Percentiles rank a stretch among this genome's conserved stretches.
Conservation (phyloP, 805 yeast genomes). For the Candida ipomoeae region DNA sequence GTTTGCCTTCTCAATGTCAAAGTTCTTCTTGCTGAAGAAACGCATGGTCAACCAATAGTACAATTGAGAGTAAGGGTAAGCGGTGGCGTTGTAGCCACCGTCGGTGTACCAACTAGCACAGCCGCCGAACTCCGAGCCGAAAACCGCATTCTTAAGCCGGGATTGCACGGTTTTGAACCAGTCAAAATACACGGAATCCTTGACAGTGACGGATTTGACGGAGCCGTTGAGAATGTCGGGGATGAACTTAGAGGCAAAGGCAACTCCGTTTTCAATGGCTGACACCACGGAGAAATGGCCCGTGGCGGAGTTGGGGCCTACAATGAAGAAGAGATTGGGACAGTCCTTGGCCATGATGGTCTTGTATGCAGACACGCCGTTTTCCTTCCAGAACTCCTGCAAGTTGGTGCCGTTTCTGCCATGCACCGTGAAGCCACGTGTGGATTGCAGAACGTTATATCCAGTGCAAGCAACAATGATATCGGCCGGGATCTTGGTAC, state of each 20-base stretch:
- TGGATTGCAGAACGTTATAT: conserved; percentile 24
- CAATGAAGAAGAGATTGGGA: conserved; percentile 35
- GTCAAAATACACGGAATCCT: conserved; percentile 27
- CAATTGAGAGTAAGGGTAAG: conserved; percentile 37
- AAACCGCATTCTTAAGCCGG: conserved; percentile 27
- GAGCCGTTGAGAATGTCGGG: conserved; percentile 25
- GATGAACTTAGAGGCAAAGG: conserved; percentile 22
- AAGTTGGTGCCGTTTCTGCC: conserved; percentile 27
- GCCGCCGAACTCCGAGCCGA: conserved; percentile 38
- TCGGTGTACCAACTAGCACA: conserved; percentile 38
- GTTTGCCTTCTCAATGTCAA: conserved; percentile 11
- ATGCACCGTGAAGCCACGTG: conserved; percentile 16
- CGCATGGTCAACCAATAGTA: conserved; percentile 22
- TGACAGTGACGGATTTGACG: conserved; percentile 28
- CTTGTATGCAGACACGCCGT: conserved; percentile 34
- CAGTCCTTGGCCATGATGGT: conserved; percentile 29
- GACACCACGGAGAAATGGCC: conserved; percentile 41
- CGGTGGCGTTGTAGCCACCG: conserved; percentile 27
- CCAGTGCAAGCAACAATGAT: conserved; percentile 43
- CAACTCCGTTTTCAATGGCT: conserved; percentile 34
- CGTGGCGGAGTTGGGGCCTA: conserved; percentile 41
- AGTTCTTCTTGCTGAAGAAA: conserved; percentile 7
- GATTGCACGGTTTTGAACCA: conserved; percentile 31
- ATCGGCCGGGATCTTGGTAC: conserved; percentile 30
- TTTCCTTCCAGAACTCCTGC: conserved; percentile 24